These are phyloP conservation scores for Sporisorium sorghi DNA, from an alignment of 1,284 basidiomycete genomes.

Conservation along the genomic window DNA sequence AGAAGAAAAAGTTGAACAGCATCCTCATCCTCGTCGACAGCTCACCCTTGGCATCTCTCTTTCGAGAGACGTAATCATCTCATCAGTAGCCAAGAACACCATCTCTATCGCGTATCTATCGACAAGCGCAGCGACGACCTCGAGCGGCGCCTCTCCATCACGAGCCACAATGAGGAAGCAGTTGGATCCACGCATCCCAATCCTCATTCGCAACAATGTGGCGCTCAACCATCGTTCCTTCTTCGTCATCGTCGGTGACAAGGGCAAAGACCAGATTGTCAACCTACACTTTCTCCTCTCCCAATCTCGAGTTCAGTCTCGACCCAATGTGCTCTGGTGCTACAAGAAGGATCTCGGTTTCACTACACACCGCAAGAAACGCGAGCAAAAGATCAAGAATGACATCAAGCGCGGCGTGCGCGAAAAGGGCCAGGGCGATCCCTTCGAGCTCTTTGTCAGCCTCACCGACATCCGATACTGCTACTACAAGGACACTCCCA, in stretches of 20 bases:
- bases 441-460: constrained; percentile 97
- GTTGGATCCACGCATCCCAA: constrained; percentile 86
- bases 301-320: constrained; percentile 58
- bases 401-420: constrained; percentile 81
- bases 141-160: constrained; percentile 7
- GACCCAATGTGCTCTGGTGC: constrained; percentile 66
- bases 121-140: constrained; percentile 2
- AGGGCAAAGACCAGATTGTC: constrained; percentile 92
- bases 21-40: neutral
- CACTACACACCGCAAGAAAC: constrained; percentile 89
- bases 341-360: constrained; percentile 68
- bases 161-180: constrained; percentile 64
- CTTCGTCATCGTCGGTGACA: constrained; percentile 96
- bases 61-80: neutral
- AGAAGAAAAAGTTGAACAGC: neutral
- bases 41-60: neutral
- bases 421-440: constrained; percentile 90
- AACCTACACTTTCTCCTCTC: constrained; percentile 87
- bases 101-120: neutral
- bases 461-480: constrained; percentile 98
- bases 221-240: constrained; percentile 86
- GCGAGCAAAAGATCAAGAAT: constrained; percentile 68
- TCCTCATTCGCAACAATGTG: constrained; percentile 92
- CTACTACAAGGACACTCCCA: constrained; percentile 69
- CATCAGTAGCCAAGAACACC: neutral